phyloP scores from a whole-genome alignment of 768 basidiomycete genomes.

The Coprinopsis sp. region DNA sequence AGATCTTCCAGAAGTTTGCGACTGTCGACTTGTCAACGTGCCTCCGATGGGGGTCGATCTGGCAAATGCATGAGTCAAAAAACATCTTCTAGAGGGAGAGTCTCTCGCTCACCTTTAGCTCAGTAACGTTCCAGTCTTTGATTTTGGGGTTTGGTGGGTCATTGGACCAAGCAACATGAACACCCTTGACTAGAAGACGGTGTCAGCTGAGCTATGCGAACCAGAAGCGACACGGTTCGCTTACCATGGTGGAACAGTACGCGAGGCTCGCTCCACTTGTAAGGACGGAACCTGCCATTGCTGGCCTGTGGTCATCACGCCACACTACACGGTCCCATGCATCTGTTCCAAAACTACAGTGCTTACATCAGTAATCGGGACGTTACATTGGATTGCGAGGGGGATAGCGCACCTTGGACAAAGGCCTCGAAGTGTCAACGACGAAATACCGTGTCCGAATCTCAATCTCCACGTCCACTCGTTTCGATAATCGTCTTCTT shows the following conservation, averaged over 20 bases:
- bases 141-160: slow-evolving; percentile 86
- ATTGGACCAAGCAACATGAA: slow-evolving; percentile 93
- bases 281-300: slow-evolving; percentile 97
- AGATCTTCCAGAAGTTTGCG: slow-evolving; percentile 90
- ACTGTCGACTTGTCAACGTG: slow-evolving; percentile 94
- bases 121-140: slow-evolving; percentile 96
- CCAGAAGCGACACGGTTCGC: background rate
- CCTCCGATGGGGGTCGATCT: slow-evolving; percentile 89
- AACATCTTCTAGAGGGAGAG: background rate
- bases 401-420: slow-evolving; percentile 53
- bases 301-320: slow-evolving; percentile 97
- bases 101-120: slow-evolving; percentile 64
- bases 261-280: slow-evolving; percentile 94
- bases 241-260: slow-evolving; percentile 90
- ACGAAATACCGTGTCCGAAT: slow-evolving; percentile 71
- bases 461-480: slow-evolving; percentile 54
- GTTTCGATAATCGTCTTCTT: slow-evolving; percentile 69
- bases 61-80: background rate
- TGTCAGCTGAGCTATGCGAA: background rate
- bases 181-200: slow-evolving; percentile 76
- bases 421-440: slow-evolving; percentile 88
- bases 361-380: background rate
- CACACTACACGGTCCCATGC: slow-evolving; percentile 97
- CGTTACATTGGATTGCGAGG: background rate
- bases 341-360: slow-evolving; percentile 69